These are phyloP conservation scores for Radiomyces spectabilis DNA, from an alignment of 192 early-diverging fungal genomes.

Conservation along the genomic window DNA sequence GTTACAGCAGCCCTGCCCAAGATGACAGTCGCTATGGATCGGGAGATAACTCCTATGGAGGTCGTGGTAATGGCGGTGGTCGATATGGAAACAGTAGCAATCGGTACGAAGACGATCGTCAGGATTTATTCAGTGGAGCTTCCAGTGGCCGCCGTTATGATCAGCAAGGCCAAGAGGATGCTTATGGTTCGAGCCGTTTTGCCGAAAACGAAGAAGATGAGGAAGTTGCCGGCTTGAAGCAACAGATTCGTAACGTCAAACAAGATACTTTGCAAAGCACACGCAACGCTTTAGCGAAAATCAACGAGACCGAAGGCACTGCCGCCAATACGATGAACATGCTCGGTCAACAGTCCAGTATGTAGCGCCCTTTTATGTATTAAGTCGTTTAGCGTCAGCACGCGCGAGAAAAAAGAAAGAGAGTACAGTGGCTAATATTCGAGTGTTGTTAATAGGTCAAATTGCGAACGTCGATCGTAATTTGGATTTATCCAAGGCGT, in stretches of 20 bases:
- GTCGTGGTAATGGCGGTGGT: background rate
- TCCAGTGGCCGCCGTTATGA: background rate
- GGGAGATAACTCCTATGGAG: conserved; percentile 2
- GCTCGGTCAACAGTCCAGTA: conserved; percentile 58
- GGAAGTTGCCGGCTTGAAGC: conserved; percentile 51
- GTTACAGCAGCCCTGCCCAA: background rate
- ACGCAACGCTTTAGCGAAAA: conserved; percentile 52
- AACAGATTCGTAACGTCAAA: conserved; percentile 53
- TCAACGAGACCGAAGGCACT: conserved; percentile 51
- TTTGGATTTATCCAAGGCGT: conserved; percentile 53
- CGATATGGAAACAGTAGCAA: background rate
- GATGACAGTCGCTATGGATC: conserved; percentile 3
- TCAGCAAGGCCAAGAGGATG: conserved; percentile 5
- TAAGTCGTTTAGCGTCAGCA: too few species aligned
- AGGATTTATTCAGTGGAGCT: background rate
- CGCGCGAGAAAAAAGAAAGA: too few species aligned
- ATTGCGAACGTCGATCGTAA: conserved; percentile 51
- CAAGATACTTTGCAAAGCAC: conserved; percentile 62
- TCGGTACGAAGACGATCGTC: background rate
- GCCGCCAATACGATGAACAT: conserved; percentile 55
- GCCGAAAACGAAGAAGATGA: conserved; percentile 52
- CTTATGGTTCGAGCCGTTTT: conserved; percentile 13
- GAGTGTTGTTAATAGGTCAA: conserved; percentile 25
- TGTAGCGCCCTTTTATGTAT: too few species aligned
- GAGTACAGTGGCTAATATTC: too few species aligned